phyloP scores from a whole-genome alignment of 2,329 filamentous ascomycete species.

The Colletotrichum higginsianum region DNA sequence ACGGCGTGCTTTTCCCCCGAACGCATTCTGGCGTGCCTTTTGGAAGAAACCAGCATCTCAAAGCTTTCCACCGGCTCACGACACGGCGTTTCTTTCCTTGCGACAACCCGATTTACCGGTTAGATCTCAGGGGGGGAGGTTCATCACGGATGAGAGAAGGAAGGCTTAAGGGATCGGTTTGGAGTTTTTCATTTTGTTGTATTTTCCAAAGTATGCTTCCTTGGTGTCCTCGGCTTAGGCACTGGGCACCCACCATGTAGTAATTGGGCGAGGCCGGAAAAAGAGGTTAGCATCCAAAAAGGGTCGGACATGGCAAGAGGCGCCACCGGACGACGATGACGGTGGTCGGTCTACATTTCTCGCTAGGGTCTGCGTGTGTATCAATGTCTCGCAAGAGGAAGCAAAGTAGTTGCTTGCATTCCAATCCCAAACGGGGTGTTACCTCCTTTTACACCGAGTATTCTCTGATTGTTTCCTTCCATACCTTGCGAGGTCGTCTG shows the following conservation, averaged over 20 bases:
- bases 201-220: not conserved
- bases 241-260: constrained; percentile 1
- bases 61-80: constrained; percentile 13
- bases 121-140: not conserved
- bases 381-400: not conserved
- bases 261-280: constrained; percentile 21
- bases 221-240: not conserved
- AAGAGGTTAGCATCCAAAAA: not conserved
- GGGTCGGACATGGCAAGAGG: constrained; percentile 2
- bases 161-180: not conserved
- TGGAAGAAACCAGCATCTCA: constrained; percentile 28
- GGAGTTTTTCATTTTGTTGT: not conserved
- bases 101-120: constrained; percentile 6
- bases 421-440: not conserved
- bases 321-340: not conserved
- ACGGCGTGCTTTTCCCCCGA: constrained; percentile 1
- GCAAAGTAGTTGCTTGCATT: not conserved
- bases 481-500: not conserved
- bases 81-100: constrained; percentile 34
- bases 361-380: not conserved
- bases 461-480: not conserved
- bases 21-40: constrained; percentile 29
- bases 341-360: not conserved
- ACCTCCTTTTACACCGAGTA: not conserved
- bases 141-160: not conserved